Base-by-base conservation (phyloP, 192 early-diverging fungal genomes). In the Mortierella antarctica region DNA sequence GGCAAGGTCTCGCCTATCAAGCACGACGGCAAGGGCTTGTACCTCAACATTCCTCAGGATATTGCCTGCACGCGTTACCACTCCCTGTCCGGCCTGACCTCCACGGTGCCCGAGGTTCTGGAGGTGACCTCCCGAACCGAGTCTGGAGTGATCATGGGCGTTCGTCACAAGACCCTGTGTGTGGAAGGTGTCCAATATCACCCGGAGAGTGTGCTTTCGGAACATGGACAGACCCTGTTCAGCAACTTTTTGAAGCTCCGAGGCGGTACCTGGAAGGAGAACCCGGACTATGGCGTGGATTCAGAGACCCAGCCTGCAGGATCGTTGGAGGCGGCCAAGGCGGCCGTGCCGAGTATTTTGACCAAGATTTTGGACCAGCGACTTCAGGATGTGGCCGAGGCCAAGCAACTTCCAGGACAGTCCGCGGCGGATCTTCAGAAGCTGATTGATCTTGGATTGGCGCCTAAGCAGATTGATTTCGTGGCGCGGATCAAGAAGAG, bases 171-270 rank as follows among this genome's bases (percentile, higher is more conserved):
- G 77, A 86, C 86, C 17, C 96, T 84, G 66, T 91, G 96, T 4
- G 88, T 99, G 41, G 97, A 99, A 84, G 97, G 98, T 57, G 93
- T 99, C 12, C 98, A 99, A 83, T 99, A 92, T 86, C 98, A 99
- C 78, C 98, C 98, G 0, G 98, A 99, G 85, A 95, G 94, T 85
- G 96, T 99, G 62, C 88, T 98, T 45, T 95, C 94, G 73, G 95
- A 99, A 74, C 86, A 96, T 67, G 98, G 98, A 40, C 86, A 92
- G 65, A 84, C 78, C 13, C 92, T 99, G 86, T 89, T 99, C 78
- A 85, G 83, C 62, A 99, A 99, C 86, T 99, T 99, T 79, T 84
- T 99, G 74, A 65, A 68, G 45, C 93, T 98, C 74, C 82, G 87
- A 46, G 96, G 95, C 45, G 98, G 97, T 60, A 89, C 70, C 18